Percentiles rank a stretch among this genome's conserved stretches.
Conservation (phyloP, 2,329 filamentous ascomycete species). For the Cryphonectria nitschkei region DNA sequence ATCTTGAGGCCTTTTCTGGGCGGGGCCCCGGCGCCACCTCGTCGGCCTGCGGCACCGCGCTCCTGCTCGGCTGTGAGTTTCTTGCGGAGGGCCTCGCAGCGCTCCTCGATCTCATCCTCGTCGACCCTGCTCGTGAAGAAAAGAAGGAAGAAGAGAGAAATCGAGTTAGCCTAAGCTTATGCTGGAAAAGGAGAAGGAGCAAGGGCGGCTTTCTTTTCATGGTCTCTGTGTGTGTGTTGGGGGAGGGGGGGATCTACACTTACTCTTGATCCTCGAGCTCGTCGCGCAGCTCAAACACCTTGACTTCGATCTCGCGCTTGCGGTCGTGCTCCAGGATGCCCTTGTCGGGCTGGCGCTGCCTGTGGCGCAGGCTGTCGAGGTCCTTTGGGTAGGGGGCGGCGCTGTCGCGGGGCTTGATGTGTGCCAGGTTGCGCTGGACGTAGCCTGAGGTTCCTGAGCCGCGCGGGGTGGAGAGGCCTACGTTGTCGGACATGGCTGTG, state of each 20-base stretch:
- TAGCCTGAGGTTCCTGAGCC: conserved; percentile 97
- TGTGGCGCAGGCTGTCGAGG: conserved; percentile 70
- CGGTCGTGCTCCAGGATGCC: conserved; percentile 94
- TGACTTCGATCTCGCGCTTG: conserved; percentile 87
- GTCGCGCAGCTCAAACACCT: conserved; percentile 88
- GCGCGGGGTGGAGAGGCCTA: conserved; percentile 90
- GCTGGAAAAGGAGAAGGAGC: background rate
- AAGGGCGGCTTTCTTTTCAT: too few species aligned
- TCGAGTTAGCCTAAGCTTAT: too few species aligned
- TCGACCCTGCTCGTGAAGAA: conserved; percentile 60
- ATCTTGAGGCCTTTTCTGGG: conserved; percentile 70
- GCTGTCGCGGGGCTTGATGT: conserved; percentile 82
- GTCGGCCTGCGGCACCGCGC: conserved; percentile 39
- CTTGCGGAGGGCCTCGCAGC: conserved; percentile 68
- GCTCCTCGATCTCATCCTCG: conserved; percentile 88
- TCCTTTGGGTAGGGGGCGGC: conserved; percentile 77
- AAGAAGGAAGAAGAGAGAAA: background rate
- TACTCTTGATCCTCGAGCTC: conserved; percentile 88
- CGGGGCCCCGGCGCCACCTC: conserved; percentile 31
- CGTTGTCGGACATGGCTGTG: conserved; percentile 86
- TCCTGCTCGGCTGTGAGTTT: conserved; percentile 63
- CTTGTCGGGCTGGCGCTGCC: conserved; percentile 83
- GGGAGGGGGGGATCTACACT: conserved; percentile 33
- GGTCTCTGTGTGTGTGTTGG: too few species aligned
- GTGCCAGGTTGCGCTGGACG: conserved; percentile 92